Percentiles rank a stretch among this genome's conserved stretches.
Conservation (phyloP, 1,284 basidiomycete genomes). For the Sanghuangporus baumii region DNA sequence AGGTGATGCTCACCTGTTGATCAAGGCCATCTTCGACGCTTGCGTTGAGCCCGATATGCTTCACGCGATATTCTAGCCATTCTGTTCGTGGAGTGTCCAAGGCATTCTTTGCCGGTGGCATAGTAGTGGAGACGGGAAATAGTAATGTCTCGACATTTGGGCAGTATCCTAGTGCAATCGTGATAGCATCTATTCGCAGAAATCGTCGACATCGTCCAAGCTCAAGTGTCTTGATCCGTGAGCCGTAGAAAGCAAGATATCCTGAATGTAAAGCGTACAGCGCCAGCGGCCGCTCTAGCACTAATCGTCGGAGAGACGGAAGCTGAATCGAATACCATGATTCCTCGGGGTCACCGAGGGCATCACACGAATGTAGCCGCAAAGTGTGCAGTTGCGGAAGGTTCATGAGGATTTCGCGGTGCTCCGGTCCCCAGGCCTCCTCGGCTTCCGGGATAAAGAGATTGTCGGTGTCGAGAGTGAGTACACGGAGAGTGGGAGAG, state of each 20-base stretch:
- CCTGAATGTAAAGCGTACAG: not conserved
- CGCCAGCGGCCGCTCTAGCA: not conserved
- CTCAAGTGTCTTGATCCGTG: slow-evolving; percentile 1
- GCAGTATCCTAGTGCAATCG: not conserved
- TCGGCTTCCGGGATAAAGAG: not conserved
- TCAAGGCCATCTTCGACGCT: not conserved
- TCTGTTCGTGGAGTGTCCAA: not conserved
- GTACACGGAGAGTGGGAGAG: not conserved
- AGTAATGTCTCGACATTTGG: not conserved
- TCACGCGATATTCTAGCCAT: not conserved
- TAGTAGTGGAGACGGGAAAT: slow-evolving; percentile 2
- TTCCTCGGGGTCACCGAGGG: slow-evolving; percentile 3
- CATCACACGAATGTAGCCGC: not conserved
- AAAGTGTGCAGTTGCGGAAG: slow-evolving; percentile 6
- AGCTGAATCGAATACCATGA: not conserved
- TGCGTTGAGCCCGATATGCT: not conserved
- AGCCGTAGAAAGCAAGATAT: not conserved
- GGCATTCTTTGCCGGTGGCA: not conserved
- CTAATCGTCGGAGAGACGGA: slow-evolving; percentile 1
- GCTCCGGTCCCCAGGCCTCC: not conserved
- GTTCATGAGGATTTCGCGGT: not conserved
- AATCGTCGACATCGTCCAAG: not conserved
- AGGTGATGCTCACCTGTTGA: not conserved
- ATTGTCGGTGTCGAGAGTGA: slow-evolving; percentile 3
- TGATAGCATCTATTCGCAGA: not conserved